Base-by-base conservation (phyloP, 2,329 filamentous ascomycete species). In the Coniochaeta hoffmannii region DNA sequence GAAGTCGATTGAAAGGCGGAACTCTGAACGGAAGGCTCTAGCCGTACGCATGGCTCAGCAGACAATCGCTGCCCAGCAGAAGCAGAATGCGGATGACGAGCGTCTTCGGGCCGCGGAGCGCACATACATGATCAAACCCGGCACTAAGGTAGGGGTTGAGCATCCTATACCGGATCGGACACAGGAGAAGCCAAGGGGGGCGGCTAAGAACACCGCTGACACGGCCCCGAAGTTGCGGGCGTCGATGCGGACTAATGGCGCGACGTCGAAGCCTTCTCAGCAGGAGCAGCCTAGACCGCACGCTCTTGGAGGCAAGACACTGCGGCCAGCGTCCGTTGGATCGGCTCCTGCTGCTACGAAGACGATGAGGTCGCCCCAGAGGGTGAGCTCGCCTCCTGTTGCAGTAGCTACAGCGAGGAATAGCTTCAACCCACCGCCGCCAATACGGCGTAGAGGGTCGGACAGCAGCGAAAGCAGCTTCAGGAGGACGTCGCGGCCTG, bases 401-500 rank as follows among this genome's bases (percentile, higher is more conserved):
- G 19, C 50, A 15, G 30, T 22, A 19, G 32, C 10, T 17, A 22
- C 35, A 7, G 49, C 26, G 17, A 55, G 52, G 38, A 24, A 62
- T 8, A 59, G 60, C 36, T 55, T 62, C 35, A 55, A 59, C 26
- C 57, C 63, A 32, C 68, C 66, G 44, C 64, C 75, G 12, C 62
- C 64, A 5, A 69, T 83, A 9, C 72, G 74, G 56, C 79, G 85
- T 1, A 79, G 74, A 10, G 76, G 73, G 17, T 88, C 86, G 0
- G 83, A 85, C 61, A 85, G 81, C 28, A 90, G 87, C 63, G 86
- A 89, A 46, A 96, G 89, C 71, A 96, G 90, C 67, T 96, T 96
- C 73, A 87, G 82, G 65, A 86, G 89, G 28, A 71, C 75, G 44
- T 71, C 75, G 44, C 79, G 81, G 58, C 72, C 78, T 35, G 66